A percentile compares a stretch with the other conserved stretches of the same genome.
These are phyloP conservation scores for Pichia insulana DNA, from an alignment of 805 yeast genomes.

Conservation along the genomic window DNA sequence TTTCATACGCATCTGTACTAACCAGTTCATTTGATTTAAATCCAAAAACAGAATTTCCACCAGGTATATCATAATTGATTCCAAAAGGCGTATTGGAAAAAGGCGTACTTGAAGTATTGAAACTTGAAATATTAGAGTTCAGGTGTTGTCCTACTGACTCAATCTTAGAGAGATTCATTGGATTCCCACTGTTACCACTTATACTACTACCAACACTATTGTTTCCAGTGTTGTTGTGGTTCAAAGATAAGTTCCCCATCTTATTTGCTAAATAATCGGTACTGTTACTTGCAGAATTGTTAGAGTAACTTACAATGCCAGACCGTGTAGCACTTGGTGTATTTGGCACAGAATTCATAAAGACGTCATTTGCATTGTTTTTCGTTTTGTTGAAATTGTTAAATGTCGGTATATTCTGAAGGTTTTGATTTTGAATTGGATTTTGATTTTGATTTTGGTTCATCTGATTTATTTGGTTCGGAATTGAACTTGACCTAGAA, in stretches of 20 bases:
- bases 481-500: conserved; percentile 12
- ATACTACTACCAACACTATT: conserved; percentile 3
- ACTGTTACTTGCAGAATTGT: background rate
- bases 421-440: too few species aligned
- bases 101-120: too few species aligned
- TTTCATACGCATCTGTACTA: too few species aligned
- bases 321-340: conserved; percentile 1
- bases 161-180: background rate
- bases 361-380: background rate
- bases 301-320: conserved; percentile 3
- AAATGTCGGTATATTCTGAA: too few species aligned
- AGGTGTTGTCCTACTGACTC: too few species aligned
- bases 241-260: conserved; percentile 16
- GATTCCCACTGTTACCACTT: background rate
- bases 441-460: conserved; percentile 1
- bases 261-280: conserved; percentile 13
- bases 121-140: too few species aligned
- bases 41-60: too few species aligned
- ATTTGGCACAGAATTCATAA: conserved; percentile 1
- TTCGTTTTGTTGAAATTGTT: background rate
- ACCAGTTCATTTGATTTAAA: too few species aligned
- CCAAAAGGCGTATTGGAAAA: too few species aligned
- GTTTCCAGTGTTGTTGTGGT: conserved; percentile 6
- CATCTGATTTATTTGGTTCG: conserved; percentile 6
- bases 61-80: too few species aligned